Evolutionary conservation across 768 basidiomycete species (phyloP), one percentile per base, ranked within the genome.

Genomic region (Macrolepiota albuminosa): DNA sequence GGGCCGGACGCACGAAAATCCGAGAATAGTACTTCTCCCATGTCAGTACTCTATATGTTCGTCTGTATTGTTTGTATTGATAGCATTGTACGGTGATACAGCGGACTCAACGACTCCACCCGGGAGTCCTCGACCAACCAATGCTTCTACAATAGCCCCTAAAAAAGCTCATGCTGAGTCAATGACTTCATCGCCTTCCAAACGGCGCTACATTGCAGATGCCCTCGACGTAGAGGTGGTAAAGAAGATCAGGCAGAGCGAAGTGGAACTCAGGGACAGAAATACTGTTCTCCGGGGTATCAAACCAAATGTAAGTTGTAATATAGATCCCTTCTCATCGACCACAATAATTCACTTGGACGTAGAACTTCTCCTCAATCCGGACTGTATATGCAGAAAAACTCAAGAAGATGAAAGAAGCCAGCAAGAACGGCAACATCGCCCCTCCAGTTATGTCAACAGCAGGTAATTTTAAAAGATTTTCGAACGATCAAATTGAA

Each of bases 331-430:
- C 18, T 34, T 29, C 26, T 24, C 18, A 29, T 6, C 36, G 8
- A 51, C 31, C 13, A 24, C 34, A 40, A 45, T 57, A 18, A 59
- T 6, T 16, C 9, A 1, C 50, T 11, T n/a, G 10, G 11, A 14
- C 9, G n/a, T 64, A 96, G 93, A 94, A 95, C 73, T 97, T 96
- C 66, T 78, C 84, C 6, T 82, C 81, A 45, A 81, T 95, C 6
- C 80, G 85, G 40, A 73, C 77, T 1, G 78, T 84, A 14, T 90
- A 87, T 65, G 75, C 83, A 0, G 91, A 94, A 42, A 91, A 89
- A 66, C 73, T 97, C 21, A 92, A 94, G 73, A 88, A 83, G 62
- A 69, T 91, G 54, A 86, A 86, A 60, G 91, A 92, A 60, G 73
- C 82, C 18, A 82, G 83, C 63, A 84, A 84, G 52, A 71, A 82